A percentile compares a stretch with the other conserved stretches of the same genome.
Evolutionary conservation across 352 stramenopile species (phyloP).

Genomic region (Globisporangium irregulare): DNA sequence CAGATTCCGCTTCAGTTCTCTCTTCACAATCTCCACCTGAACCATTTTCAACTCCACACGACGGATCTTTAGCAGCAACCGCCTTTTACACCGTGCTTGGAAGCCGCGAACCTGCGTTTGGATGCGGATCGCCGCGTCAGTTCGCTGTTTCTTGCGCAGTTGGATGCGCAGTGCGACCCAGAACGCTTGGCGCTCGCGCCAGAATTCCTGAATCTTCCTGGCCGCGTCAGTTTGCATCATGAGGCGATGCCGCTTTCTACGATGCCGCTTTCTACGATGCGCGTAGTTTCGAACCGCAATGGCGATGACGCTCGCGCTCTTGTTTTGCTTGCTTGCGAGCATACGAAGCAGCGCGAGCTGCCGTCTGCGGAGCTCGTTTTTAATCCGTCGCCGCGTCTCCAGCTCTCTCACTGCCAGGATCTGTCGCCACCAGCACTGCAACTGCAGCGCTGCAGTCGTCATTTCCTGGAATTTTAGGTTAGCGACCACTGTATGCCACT

Average conservation of each 20-base stretch:
- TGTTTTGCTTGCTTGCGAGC: conserved; percentile 42
- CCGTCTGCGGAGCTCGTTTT: conserved; percentile 37
- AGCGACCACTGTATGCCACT: conserved; percentile 38
- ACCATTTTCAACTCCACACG: conserved; percentile 23
- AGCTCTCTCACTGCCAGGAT: conserved; percentile 30
- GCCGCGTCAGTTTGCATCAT: conserved; percentile 24
- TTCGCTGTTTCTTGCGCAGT: conserved; percentile 30
- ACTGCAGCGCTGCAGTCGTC: conserved; percentile 10
- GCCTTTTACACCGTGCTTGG: conserved; percentile 27
- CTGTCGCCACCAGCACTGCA: conserved; percentile 69
- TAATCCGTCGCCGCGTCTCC: conserved; percentile 24
- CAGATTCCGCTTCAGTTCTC: conserved; percentile 8
- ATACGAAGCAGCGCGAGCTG: conserved; percentile 40
- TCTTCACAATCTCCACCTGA: conserved; percentile 7
- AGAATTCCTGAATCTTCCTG: conserved; percentile 46
- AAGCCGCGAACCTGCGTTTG: conserved; percentile 36
- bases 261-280: background rate
- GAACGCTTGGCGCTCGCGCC: conserved; percentile 37
- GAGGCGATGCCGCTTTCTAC: conserved; percentile 7
- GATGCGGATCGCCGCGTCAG: conserved; percentile 39
- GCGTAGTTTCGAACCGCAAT: conserved; percentile 31
- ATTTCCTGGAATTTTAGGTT: conserved; percentile 18
- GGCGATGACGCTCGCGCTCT: conserved; percentile 46
- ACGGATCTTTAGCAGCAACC: conserved; percentile 40
- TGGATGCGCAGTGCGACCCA: conserved; percentile 48